Evolutionary conservation across 2,329 filamentous ascomycete genomes (phyloP).

Genomic region (Xenoacremonium recifei): DNA sequence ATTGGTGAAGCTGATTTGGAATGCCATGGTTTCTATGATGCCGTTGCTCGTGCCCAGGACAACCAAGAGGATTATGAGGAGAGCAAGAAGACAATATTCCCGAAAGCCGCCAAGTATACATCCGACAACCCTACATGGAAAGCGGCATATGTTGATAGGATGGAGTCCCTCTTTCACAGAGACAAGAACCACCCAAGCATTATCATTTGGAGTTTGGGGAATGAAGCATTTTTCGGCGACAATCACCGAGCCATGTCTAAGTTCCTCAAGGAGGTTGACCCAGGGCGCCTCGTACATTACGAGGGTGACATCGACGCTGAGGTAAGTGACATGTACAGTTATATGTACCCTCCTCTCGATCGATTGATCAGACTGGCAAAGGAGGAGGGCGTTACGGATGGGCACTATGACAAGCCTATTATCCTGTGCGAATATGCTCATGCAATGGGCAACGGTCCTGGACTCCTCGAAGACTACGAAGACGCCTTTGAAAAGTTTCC

Average conservation of each 20-base stretch:
- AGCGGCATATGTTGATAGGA: constrained; percentile 66
- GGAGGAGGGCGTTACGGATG: constrained; percentile 43
- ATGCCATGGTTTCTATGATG: constrained; percentile 54
- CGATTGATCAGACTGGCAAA: constrained; percentile 46
- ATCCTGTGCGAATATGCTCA: constrained; percentile 58
- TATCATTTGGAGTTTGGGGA: constrained; percentile 72
- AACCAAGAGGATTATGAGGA: constrained; percentile 60
- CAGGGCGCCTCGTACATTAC: constrained; percentile 61
- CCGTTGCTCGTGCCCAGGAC: constrained; percentile 47
- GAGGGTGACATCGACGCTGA: constrained; percentile 61
- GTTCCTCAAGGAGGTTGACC: constrained; percentile 57
- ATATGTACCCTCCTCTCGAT: constrained; percentile 62
- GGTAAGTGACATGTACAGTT: constrained; percentile 63
- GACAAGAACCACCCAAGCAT: constrained; percentile 72
- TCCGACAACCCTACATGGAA: constrained; percentile 61
- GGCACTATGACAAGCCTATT: constrained; percentile 54
- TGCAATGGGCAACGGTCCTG: constrained; percentile 75
- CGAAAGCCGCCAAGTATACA: constrained; percentile 55
- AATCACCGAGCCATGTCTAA: constrained; percentile 69
- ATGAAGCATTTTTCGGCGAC: constrained; percentile 69
- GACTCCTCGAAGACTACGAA: constrained; percentile 67
- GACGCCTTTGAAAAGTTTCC: constrained; percentile 60
- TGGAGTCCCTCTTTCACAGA: constrained; percentile 60
- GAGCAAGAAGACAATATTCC: constrained; percentile 55
- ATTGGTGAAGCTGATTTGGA: constrained; percentile 51